phyloP scores from a whole-genome alignment of 164 flowering plant species.

The Vitis labrusca region DNA sequence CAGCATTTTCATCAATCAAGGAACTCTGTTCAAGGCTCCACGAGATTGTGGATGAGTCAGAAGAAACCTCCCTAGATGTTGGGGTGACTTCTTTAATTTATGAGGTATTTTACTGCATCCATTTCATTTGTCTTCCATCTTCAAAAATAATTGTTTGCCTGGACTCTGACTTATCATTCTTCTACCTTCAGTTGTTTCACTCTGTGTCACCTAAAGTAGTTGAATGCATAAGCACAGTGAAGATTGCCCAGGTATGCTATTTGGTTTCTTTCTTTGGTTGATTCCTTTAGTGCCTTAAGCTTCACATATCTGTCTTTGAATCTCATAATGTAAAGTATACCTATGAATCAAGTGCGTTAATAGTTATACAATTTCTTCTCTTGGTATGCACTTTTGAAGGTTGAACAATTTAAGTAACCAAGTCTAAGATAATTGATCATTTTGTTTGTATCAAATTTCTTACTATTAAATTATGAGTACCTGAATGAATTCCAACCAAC shows the following conservation, averaged over 20 bases:
- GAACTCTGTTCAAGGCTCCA: conserved; percentile 66
- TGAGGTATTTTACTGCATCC: conserved; percentile 50
- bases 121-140: background rate
- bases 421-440: too few species aligned
- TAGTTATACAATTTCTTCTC: too few species aligned
- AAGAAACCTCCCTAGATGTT: conserved; percentile 25
- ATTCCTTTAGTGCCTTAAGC: background rate
- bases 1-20: conserved; percentile 64
- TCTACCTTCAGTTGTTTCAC: conserved; percentile 51
- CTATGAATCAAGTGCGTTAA: background rate
- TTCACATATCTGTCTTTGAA: background rate
- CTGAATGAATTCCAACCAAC: too few species aligned
- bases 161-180: background rate
- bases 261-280: background rate
- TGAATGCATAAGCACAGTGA: conserved; percentile 66
- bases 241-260: conserved; percentile 80
- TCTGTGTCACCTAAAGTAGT: conserved; percentile 49
- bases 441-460: too few species aligned
- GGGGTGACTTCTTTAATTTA: conserved; percentile 36
- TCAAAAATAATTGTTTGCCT: background rate
- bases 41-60: conserved; percentile 19
- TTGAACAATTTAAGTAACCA: too few species aligned
- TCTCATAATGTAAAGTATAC: background rate
- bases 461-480: too few species aligned
- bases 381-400: too few species aligned